phyloP scores from a whole-genome alignment of 225 moss, liverwort and hornwort species.

The Physcomitrellopsis africana region DNA sequence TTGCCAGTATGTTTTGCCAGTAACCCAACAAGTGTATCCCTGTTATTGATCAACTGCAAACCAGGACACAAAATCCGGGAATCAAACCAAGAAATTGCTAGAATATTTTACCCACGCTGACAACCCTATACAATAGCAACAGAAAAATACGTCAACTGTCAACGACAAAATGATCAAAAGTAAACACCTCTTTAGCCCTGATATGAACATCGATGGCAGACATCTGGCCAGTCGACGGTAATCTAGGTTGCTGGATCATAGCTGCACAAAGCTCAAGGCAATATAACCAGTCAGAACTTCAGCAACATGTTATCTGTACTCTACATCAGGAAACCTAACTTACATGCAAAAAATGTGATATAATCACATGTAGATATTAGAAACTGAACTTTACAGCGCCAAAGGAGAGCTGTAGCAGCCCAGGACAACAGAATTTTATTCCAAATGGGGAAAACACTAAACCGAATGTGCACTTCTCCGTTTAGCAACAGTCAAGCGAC shows the following conservation, averaged over 20 bases:
- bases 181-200: conserved; percentile 65
- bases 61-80: not conserved
- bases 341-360: not conserved
- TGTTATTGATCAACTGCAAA: conserved; percentile 69
- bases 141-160: too few species aligned
- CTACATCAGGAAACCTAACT: not conserved
- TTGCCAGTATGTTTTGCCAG: conserved; percentile 73
- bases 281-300: not conserved
- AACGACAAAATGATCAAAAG: not conserved
- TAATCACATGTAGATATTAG: not conserved
- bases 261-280: conserved; percentile 35
- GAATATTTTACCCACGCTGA: not conserved
- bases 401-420: not conserved
- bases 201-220: conserved; percentile 83
- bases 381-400: not conserved
- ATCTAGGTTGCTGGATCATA: conserved; percentile 79
- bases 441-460: not conserved
- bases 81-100: not conserved
- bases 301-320: not conserved
- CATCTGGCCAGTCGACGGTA: conserved; percentile 83
- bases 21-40: conserved; percentile 64
- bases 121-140: not conserved
- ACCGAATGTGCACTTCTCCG: not conserved
- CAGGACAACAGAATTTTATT: not conserved
- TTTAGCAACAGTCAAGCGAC: not conserved